Base-by-base conservation (phyloP, 257 asterid species). In the Solanum chmielewskii region DNA sequence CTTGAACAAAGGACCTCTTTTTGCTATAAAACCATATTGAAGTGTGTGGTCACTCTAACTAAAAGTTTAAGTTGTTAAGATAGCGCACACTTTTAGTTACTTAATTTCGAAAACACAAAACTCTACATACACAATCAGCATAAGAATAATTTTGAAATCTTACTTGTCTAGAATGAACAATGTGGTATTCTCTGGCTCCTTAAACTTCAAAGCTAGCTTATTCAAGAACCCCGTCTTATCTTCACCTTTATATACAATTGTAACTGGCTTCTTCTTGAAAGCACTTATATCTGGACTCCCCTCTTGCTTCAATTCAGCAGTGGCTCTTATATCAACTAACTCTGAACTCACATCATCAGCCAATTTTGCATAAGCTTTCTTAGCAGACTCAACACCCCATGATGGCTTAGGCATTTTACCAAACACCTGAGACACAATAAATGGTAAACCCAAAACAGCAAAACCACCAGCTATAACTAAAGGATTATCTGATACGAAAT, bases 131-230 rank as follows among this genome's bases (percentile, higher is more conserved):
- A 16, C 44, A 27, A 45, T 80, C 64, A 80, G 29, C 66, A 45
- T 16, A 8, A 47, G 27, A 27, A 47, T 13, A 47, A 16, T 10
- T 80, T 47, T 80, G 89, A 42, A 90, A 87, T 85, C 97, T 92
- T 95, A 97, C 99, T 97, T 97, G 98, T 97, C 99, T 87, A 97
- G 88, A 83, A 96, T 88, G 91, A 96, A 92, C 91, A 97, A 91
- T 82, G 99, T 96, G 85, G 99, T 94, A 88, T 88, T 95, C 56
- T 94, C 97, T 13, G 99, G 98, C 49, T 97, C 93, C 90, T 96
- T 97, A 81, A 96, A 93, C 91, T 88, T 97, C 92, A 90, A 89
- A 84, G 97, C 85, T 91, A 96, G 86, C 93, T 91, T 97, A 49
- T 90, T 92, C 94, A 97, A 93, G 93, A 97, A 96, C 76, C 98